phyloP scores from a whole-genome alignment of 306 rosid genomes.

The Lathyrus oleraceus region DNA sequence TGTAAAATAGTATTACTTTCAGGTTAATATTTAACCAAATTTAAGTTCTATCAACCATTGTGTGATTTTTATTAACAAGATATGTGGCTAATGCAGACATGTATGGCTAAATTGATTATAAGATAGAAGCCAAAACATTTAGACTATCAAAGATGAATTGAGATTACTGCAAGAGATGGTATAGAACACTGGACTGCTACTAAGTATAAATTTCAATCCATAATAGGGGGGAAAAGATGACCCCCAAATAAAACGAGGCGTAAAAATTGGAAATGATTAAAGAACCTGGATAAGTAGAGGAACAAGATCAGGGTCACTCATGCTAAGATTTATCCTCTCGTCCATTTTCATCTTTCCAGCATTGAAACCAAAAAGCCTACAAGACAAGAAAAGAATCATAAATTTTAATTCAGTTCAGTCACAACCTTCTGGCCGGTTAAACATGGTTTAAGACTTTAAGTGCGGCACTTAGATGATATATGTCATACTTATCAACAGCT shows the following conservation, averaged over 20 bases:
- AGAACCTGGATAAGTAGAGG: conserved; percentile 90
- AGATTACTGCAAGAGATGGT: conserved; percentile 19
- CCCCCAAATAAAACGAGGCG: conserved; percentile 11
- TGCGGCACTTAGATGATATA: neutral
- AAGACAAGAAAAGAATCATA: conserved; percentile 35
- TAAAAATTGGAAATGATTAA: conserved; percentile 22
- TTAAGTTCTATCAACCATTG: conserved; percentile 10
- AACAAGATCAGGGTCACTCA: conserved; percentile 96
- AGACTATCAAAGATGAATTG: conserved; percentile 11
- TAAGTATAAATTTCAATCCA: conserved; percentile 5
- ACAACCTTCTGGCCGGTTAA: conserved; percentile 9
- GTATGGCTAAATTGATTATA: neutral
- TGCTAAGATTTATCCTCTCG: conserved; percentile 76
- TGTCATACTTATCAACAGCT: conserved; percentile 88
- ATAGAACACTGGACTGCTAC: conserved; percentile 17
- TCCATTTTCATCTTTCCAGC: conserved; percentile 86
- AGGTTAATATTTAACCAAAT: conserved; percentile 5
- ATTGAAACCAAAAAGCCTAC: conserved; percentile 86
- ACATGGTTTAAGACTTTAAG: conserved; percentile 10
- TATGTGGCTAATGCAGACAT: conserved; percentile 3
- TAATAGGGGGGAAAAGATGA: conserved; percentile 19
- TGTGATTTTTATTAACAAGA: conserved; percentile 11
- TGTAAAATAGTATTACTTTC: neutral
- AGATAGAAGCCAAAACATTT: conserved; percentile 5
- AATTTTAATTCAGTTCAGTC: conserved; percentile 7